Percentiles rank a stretch among this genome's conserved stretches.
These are phyloP conservation scores for Platismatia glauca DNA, from an alignment of 495 filamentous ascomycete species.

Conservation along the genomic window DNA sequence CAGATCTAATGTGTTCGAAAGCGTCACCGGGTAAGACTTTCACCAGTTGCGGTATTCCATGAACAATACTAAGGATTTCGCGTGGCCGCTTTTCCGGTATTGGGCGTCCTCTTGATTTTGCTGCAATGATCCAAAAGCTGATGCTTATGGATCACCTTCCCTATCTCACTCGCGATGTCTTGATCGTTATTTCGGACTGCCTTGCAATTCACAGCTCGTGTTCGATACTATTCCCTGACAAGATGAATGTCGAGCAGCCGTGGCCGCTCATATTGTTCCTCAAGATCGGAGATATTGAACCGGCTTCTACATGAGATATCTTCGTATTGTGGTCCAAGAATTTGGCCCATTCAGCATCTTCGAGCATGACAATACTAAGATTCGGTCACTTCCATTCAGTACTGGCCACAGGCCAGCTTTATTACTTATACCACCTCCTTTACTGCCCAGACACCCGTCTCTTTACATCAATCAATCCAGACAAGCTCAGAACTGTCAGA, in stretches of 20 bases:
- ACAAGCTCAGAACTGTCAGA: constrained; percentile 1
- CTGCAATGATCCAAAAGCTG: background rate
- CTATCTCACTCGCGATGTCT: background rate
- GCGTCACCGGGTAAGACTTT: background rate
- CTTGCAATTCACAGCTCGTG: background rate
- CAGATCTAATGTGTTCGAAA: background rate
- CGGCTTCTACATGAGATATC: background rate
- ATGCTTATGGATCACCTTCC: background rate
- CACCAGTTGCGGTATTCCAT: background rate
- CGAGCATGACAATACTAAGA: constrained; percentile 12
- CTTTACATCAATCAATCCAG: background rate
- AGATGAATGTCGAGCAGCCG: background rate
- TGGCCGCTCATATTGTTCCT: background rate
- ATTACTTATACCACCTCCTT: background rate
- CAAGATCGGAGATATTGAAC: background rate
- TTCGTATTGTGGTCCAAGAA: constrained; percentile 13
- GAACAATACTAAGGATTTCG: constrained; percentile 20
- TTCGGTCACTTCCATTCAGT: background rate
- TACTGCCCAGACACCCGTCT: background rate
- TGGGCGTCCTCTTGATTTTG: background rate
- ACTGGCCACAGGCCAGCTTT: background rate
- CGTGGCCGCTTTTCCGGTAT: background rate
- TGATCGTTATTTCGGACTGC: background rate
- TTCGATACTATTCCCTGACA: background rate
- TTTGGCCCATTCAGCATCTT: background rate